Base-by-base conservation (phyloP, 2,329 filamentous ascomycete genomes). In the Xylaria digitata region DNA sequence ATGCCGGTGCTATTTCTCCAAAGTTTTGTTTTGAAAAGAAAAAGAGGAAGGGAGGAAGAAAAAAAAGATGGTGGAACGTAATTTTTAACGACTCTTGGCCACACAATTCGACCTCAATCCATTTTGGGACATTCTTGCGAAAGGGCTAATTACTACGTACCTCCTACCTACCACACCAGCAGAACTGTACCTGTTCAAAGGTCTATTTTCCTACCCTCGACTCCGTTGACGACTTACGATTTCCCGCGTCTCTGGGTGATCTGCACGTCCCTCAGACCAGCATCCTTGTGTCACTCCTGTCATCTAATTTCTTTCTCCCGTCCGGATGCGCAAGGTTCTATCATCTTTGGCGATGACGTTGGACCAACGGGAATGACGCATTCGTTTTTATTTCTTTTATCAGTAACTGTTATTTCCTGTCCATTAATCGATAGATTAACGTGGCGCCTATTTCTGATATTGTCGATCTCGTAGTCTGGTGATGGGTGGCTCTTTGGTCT, bases 41-140 rank as follows among this genome's bases (percentile, higher is more conserved):
- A 40, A 15, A 40, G 11, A 15, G 11, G 7, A 34, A 15, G 11
- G 37, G 37, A 40, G 37, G 37, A 9, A 15, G 8, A 37, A 13
- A 37, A 49, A 23, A 32, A 6, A 8, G 32, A 43, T 17, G 42
- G 19, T 54, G 6, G 34, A 55, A 30, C 8, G 11, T 21, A 55
- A 8, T 34, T 46, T 37, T 45, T 34, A 45, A 26, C 61, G 37
- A 57, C 34, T 53, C 34, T 48, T n/a, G 37, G 34, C 19, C 5
- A 15, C 37, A 15, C 13, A 42, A 63, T 26, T 34, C 42, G 26
- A 45, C 50, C 46, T 34, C 45, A 19, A 40, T 26, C 70, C 68
- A 11, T 66, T 70, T 71, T 50, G 61, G 68, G 70, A 66, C 63
- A 71, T 67, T 63, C 70, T 70, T 71, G 70, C 70, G 70, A 71